Evolutionary conservation across 2,329 filamentous ascomycete genomes (phyloP), one percentile per base, ranked within the genome.

Genomic region (Pyricularia grisea): DNA sequence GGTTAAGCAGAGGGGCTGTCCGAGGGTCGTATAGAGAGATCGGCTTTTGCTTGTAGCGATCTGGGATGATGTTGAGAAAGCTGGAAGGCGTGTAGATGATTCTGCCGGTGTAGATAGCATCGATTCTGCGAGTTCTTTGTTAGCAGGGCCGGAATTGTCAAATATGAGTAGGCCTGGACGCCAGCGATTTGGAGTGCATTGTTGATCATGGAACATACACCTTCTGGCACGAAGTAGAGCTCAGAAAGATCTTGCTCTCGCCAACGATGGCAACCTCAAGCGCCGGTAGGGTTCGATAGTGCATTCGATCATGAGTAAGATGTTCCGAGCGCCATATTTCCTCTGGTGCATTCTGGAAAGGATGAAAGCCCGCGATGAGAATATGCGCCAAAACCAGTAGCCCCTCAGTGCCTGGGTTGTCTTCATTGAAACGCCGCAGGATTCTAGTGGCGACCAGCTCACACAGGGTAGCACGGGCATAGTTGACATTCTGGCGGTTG

Each of bases 401-500:
- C 0, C 92, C 91, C 30, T 88, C 83, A 0, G 88, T 82, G 5
- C 90, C 91, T 17, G 88, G 86, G 70, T 92, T 88, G 73, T 93
- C 89, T 79, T 95, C 92, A 73, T 92, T 90, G 74, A 92, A 93
- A 68, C 91, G 88, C 50, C 92, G 85, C 68, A 95, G 80, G 65
- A 96, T 90, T 70, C 92, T 89, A 70, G 88, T 90, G 10, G 92
- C 92, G 31, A 95, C 87, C 58, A 95, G 82, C 78, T 95, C 92
- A 77, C 92, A 95, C 9, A 95, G 83, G 67, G 88, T 88, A 50
- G 92, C 92, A 68, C 92, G 85, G 6, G 92, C 93, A 71, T 88
- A 88, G 76, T 92, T 90, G 71, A 95, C 92, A 71, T 92, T 94
- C 76, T 94, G 91, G 71, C 92, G 88, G 75, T 93, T 92, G 74